Percentiles rank a stretch among this genome's conserved stretches.
Evolutionary conservation across 768 basidiomycete genomes (phyloP).

Genomic region (Lactifluus pinguis): DNA sequence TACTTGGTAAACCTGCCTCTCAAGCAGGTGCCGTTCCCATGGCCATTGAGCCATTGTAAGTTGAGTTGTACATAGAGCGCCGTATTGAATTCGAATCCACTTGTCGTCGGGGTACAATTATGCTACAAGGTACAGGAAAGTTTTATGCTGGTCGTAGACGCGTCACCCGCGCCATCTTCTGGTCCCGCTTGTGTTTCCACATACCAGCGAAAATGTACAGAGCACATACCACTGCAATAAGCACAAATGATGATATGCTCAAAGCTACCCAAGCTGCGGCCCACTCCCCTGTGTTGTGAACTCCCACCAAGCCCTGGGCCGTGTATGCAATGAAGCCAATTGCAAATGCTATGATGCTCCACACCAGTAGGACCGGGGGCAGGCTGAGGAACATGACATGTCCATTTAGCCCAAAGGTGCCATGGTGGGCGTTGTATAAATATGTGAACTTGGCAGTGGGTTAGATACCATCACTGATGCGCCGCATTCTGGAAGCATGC

Average conservation of each 20-base stretch:
- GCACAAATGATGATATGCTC: constrained; percentile 33
- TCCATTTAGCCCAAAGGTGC: constrained; percentile 37
- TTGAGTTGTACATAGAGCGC: neutral
- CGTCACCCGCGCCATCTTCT: neutral
- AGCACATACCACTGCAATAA: constrained; percentile 31
- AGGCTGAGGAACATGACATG: constrained; percentile 44
- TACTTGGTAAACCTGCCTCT: constrained; percentile 32
- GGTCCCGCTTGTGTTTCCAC: constrained; percentile 30
- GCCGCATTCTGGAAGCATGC: neutral
- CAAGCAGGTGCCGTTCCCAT: constrained; percentile 32
- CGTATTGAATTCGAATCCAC: neutral
- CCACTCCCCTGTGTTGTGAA: constrained; percentile 20
- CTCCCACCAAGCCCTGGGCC: constrained; percentile 28
- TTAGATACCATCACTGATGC: neutral
- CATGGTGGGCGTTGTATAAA: constrained; percentile 42
- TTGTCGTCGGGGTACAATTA: neutral
- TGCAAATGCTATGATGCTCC: constrained; percentile 44
- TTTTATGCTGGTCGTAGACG: neutral
- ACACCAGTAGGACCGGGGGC: constrained; percentile 45
- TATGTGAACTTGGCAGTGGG: constrained; percentile 36
- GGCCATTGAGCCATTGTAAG: constrained; percentile 32
- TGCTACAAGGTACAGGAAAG: neutral
- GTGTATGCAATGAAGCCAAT: constrained; percentile 38
- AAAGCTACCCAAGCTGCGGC: constrained; percentile 35
- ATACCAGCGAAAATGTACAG: constrained; percentile 43